Base-by-base conservation (phyloP, 164 flowering plant genomes). In the Cinnamomum micranthum region DNA sequence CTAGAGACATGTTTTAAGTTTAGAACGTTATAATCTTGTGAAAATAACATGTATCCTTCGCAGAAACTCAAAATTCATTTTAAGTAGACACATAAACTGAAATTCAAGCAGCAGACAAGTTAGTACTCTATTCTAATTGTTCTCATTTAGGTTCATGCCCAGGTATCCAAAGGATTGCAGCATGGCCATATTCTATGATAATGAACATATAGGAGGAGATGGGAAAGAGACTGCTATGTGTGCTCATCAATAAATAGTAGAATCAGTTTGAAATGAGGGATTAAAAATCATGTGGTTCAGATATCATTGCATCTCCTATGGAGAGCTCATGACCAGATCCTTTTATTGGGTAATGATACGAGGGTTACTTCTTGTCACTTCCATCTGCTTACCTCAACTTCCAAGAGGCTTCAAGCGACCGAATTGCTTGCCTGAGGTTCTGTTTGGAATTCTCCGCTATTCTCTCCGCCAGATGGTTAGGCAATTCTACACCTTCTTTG, bases 391-490 rank as follows among this genome's bases (percentile, higher is more conserved):
- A 86, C 91, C 82, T 78, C 14, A 59, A 58, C 65, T 74, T 82
- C 87, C 89, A 87, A 33, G 87, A 74, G 11, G 93, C 93, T 78
- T 91, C 93, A 70, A 91, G 88, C 28, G 96, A 90, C 7, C 93
- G 91, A 71, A 91, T 84, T 60, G 96, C 96, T 83, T 88, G 96
- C 15, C 91, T 86, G 27, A 88, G 87, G 74, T 90, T 90, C 69
- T 86, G 86, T 77, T 85, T 83, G 28, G 93, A 85, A 67, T 77
- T 81, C 23, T 79, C 84, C 28, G 90, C 87, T 51, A 90, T 83
- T 70, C 68, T 87, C 63, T 78, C 76, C 5, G 90, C 92, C 67
- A 91, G 68, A 69, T 77, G 68, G 23, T 27, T 80, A 2, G 89
- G 86, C 75, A 90, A 69, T 13, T 81, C 77, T 74, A 87, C 81